Evolutionary conservation across 1,139 yeast genomes (phyloP).

Genomic region (Taphrina deformans): DNA sequence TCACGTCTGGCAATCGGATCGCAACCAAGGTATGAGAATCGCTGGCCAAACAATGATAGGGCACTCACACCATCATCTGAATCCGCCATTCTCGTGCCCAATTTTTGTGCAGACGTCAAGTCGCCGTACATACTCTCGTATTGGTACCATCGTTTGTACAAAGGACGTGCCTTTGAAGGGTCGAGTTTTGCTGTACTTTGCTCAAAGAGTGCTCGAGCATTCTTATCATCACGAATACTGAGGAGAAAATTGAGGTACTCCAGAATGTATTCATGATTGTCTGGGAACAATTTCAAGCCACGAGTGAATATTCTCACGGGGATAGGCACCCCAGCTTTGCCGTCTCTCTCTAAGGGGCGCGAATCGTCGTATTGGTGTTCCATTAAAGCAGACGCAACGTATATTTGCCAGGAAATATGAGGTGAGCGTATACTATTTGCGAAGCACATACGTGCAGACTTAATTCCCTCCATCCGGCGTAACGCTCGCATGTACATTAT

Average conservation of each 20-base stretch:
- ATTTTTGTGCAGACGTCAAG: slow-evolving; percentile 61
- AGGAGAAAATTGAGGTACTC: slow-evolving; percentile 74
- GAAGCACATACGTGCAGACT: slow-evolving; percentile 51
- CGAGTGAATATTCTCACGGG: slow-evolving; percentile 68
- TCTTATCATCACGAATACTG: slow-evolving; percentile 70
- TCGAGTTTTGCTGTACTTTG: slow-evolving; percentile 54
- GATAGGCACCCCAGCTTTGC: slow-evolving; percentile 56
- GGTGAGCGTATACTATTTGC: slow-evolving; percentile 70
- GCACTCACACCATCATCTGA: slow-evolving; percentile 56
- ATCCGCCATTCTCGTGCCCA: slow-evolving; percentile 67
- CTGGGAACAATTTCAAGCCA: slow-evolving; percentile 64
- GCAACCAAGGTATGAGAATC: slow-evolving; percentile 25
- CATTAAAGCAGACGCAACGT: slow-evolving; percentile 72
- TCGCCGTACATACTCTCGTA: slow-evolving; percentile 65
- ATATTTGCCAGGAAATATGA: slow-evolving; percentile 72
- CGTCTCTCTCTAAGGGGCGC: slow-evolving; percentile 46
- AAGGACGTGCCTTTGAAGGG: slow-evolving; percentile 46
- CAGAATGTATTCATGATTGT: slow-evolving; percentile 59
- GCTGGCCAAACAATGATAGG: slow-evolving; percentile 33
- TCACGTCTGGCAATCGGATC: slow-evolving; percentile 34
- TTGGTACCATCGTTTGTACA: slow-evolving; percentile 54
- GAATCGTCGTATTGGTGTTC: slow-evolving; percentile 61
- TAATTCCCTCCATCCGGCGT: slow-evolving; percentile 48
- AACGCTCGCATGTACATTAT: slow-evolving; percentile 46
- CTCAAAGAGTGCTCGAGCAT: slow-evolving; percentile 81